Evolutionary conservation across 352 stramenopile species (phyloP), one percentile per base, ranked within the genome.

Genomic region (Pythium plurisporium): DNA sequence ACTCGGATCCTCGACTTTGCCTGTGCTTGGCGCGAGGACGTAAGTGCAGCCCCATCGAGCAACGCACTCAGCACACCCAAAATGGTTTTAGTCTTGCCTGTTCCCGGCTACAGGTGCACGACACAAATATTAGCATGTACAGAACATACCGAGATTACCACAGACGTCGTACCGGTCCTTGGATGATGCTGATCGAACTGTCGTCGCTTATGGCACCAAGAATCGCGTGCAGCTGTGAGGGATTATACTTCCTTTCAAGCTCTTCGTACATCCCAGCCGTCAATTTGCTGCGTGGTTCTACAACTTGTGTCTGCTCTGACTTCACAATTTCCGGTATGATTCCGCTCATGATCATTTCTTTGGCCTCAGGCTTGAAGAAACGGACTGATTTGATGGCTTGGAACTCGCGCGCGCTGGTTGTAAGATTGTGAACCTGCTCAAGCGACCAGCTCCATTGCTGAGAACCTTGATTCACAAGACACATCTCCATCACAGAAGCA

Each of bases 31-130:
- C 70, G 58, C 15, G 75, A 49, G 5, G 70, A 67, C 3, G 69
- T 72, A 6, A 91, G 44, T 4, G 78, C 81, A 31, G 75, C 79
- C 19, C 81, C 79, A 47, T 89, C 81, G n/a, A 94, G 66, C 40
- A 94, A 62, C 19, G 83, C 77, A 53, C 71, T 89, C 29, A 89
- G 62, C 8, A 91, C 64, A 8, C 83, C 83, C 1, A 94, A 51
- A 47, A 94, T 88, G 1, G 83, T 94, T 58, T 89, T 89, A 2
- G 81, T 91, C 69, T 94, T 94, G 17, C 83, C 83, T 36, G 83
- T 94, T 19, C 83, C 83, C 41, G 83, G 83, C 79, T 91, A 54
- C 20, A 53, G 14, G 42, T 17, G 45, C 31, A 54, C 25, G 8
- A 42, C 7, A 43, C 20, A 30, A 46, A 9, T 33, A 38, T 51